These are phyloP conservation scores for Yamadazyma philogaea DNA, from an alignment of 805 yeast species.

Conservation along the genomic window DNA sequence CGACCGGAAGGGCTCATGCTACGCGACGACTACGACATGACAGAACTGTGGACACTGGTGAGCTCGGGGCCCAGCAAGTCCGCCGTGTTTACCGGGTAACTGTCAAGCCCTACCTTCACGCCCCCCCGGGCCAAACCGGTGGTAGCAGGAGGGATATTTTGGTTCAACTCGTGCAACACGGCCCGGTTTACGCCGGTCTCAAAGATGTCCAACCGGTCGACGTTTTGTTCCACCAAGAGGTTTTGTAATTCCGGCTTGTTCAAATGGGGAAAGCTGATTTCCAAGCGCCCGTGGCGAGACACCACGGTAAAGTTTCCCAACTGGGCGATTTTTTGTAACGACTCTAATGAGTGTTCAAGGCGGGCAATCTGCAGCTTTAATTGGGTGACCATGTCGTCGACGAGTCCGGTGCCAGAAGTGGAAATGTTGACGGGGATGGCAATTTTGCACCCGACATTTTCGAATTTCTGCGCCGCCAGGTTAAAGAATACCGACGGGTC, in stretches of 20 bases:
- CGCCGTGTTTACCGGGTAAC: constrained; percentile 5
- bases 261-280: constrained; percentile 6
- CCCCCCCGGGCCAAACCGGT: too few species aligned
- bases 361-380: neutral
- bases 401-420: neutral
- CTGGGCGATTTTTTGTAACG: neutral
- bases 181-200: neutral
- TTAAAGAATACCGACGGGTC: constrained; percentile 12
- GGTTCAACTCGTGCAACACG: neutral
- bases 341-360: neutral
- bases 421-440: constrained; percentile 1
- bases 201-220: constrained; percentile 5
- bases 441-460: constrained; percentile 10
- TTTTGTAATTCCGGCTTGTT: constrained; percentile 7
- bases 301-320: constrained; percentile 4
- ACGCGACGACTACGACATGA: too few species aligned
- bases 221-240: constrained; percentile 10
- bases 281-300: neutral
- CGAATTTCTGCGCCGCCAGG: constrained; percentile 7
- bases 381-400: neutral
- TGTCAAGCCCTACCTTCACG: constrained; percentile 5
- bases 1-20: too few species aligned
- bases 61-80: constrained; percentile 14
- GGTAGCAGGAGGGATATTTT: too few species aligned
- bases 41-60: neutral